Base-by-base conservation (phyloP, 2,329 filamentous ascomycete species). In the Alternaria triticimaculans region DNA sequence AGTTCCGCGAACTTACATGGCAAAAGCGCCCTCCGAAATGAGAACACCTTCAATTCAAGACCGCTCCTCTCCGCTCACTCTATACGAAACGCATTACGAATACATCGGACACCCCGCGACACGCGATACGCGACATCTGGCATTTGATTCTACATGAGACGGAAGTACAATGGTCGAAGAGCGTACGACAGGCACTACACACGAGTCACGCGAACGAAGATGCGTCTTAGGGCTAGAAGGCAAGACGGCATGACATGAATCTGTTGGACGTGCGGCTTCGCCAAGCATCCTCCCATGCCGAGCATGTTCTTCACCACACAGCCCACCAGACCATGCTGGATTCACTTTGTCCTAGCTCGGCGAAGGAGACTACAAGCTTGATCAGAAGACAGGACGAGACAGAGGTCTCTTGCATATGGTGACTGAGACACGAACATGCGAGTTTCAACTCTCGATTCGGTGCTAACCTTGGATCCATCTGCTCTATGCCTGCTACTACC, bases 1-100 rank as follows among this genome's bases (percentile, higher is more conserved):
- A 86, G 63, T 79, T 85, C 55, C 66, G 68, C 44, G 76, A 78
- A 14, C 69, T 79, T 30, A 78, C 76, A n/a, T 79, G 76, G 77
- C 77, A 78, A 60, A 78, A 78, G 51, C 74, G 73, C 30, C 75
- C 73, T 15, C 73, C 72, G 9, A 75, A 72, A 58, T 69, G 72
- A 65, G 59, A 53, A 70, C 10, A 12, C 20, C 41, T 50, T 44
- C 46, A 30, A 11, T 30, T 10, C 28, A 3, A 49, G 37, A 49
- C 37, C 28, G 26, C 20, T 15, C 55, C 46, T 23, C 58, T 51
- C 61, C 28, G 15, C 53, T 56, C 48, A 33, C 23, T 15, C 20
- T n/a, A 21, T 10, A 14, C 49, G 26, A 37, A 21, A 57, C 12
- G n/a, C 49, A 57, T 28, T 7, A 26, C 41, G 8, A 30, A 30